Base-by-base conservation (phyloP, 768 basidiomycete species). In the Chalciporus piperatus region DNA sequence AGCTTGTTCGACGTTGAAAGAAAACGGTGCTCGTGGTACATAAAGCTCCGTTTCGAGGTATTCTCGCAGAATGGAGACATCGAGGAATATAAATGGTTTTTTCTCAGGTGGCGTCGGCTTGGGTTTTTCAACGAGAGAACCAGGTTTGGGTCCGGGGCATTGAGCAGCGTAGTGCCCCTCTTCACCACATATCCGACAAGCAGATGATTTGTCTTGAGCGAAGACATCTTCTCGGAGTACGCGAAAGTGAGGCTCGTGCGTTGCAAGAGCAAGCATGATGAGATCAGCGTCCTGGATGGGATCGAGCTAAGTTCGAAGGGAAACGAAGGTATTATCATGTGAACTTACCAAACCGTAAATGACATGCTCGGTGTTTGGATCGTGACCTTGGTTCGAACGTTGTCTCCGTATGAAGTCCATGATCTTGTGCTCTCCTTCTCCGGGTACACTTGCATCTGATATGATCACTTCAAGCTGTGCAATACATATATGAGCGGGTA, bases 371-470 rank as follows among this genome's bases (percentile, higher is more conserved):
- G 94, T 98, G 65, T 99, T 98, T 17, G 96, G 87, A 68, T 99
- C 87, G 71, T 98, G 87, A n/a, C 85, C 88, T 20, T 81, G 80
- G 63, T 95, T 90, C 45, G 80, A 76, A 46, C 97, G 81, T 62
- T 97, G 95, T 30, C 95, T 79, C 49, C 97, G 79, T 57, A 99
- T 96, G 68, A 82, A 98, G 67, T 98, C 97, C 94, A 99, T 98
- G 57, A 99, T 98, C 75, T 99, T 99, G 71, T 99, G 97, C 68
- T 99, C 97, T 66, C 97, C 97, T 71, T 99, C 97, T 59, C 97
- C 97, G 1, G 97, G 96, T 12, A 98, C 97, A 49, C 89, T 85
- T 2, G 97, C 92, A 59, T 99, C 97, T 6, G 97, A 99, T 49
- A 99, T 92, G 58, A 98, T 85, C 46, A 99, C 89, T 78, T 98